phyloP scores from a whole-genome alignment of 2,329 filamentous ascomycete species.

The Camptophora hylomeconis region DNA sequence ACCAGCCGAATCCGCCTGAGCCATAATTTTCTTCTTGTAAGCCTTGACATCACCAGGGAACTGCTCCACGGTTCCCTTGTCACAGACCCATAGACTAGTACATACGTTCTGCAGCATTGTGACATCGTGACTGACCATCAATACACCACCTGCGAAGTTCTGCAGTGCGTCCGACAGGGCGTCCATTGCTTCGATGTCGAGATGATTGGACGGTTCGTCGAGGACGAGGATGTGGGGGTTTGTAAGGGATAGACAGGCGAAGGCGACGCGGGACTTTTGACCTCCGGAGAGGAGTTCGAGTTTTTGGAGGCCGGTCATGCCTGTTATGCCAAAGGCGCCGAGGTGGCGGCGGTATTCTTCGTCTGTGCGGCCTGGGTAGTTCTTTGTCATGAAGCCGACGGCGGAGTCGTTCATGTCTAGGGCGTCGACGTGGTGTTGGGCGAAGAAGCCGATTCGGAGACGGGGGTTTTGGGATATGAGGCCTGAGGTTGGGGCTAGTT shows the following conservation, averaged over 20 bases:
- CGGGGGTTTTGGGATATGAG: conserved; percentile 80
- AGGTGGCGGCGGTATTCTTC: conserved; percentile 95
- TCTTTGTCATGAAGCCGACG: conserved; percentile 91
- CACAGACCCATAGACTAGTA: conserved; percentile 90
- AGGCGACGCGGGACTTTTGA: conserved; percentile 96
- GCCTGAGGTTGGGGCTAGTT: conserved; percentile 62
- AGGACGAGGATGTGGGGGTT: conserved; percentile 95
- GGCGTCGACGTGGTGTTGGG: conserved; percentile 95
- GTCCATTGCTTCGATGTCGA: conserved; percentile 99
- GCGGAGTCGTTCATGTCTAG: conserved; percentile 79
- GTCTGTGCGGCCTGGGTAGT: conserved; percentile 78
- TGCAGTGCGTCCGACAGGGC: conserved; percentile 72
- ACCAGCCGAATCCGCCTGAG: conserved; percentile 76
- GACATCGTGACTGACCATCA: conserved; percentile 99
- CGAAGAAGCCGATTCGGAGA: conserved; percentile 88
- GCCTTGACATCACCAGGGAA: conserved; percentile 90
- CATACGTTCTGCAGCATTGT: conserved; percentile 97
- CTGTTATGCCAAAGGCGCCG: conserved; percentile 73
- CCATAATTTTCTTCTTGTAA: conserved; percentile 92
- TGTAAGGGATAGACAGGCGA: conserved; percentile 84
- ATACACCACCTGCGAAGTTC: conserved; percentile 81
- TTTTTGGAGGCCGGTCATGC: conserved; percentile 91
- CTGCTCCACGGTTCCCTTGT: conserved; percentile 85
- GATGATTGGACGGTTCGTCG: conserved; percentile 95
- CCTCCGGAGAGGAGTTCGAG: conserved; percentile 90